A percentile compares a stretch with the other conserved stretches of the same genome.
Evolutionary conservation across 2,329 filamentous ascomycete species (phyloP).

Genomic region (Xylaria sp.): DNA sequence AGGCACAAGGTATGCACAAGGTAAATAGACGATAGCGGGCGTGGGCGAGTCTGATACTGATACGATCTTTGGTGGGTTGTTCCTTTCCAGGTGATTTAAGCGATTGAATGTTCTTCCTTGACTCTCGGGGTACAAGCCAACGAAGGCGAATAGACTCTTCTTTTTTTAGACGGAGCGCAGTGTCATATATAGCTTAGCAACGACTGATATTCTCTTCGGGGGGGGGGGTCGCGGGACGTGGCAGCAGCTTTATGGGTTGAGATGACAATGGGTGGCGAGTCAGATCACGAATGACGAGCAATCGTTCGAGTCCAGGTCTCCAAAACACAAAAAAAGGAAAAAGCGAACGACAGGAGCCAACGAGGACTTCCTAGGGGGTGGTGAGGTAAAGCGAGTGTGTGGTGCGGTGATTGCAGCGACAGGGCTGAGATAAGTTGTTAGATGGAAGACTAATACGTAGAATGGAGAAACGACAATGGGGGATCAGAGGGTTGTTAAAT

Average conservation of each 20-base stretch:
- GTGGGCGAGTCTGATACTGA: constrained; percentile 12
- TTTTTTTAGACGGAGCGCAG: constrained; percentile 23
- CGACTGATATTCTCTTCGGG: constrained; percentile 22
- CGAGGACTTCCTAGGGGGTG: constrained; percentile 68
- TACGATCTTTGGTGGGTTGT: constrained; percentile 28
- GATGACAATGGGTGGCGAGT: constrained; percentile 28
- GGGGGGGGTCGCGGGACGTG: constrained; percentile 1
- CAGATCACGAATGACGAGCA: constrained; percentile 33
- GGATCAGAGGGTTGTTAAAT: constrained; percentile 39
- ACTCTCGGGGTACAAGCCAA: constrained; percentile 33
- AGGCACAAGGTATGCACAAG: constrained; percentile 5
- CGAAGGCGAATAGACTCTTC: constrained; percentile 28
- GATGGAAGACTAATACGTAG: constrained; percentile 39
- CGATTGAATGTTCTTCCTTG: constrained; percentile 39
- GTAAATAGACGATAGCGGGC: background rate
- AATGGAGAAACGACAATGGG: constrained; percentile 39
- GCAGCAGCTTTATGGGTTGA: constrained; percentile 18
- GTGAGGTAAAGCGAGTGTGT: constrained; percentile 56
- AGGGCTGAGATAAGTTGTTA: constrained; percentile 39
- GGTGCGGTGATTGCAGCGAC: constrained; percentile 44
- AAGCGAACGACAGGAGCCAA: constrained; percentile 77
- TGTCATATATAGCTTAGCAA: constrained; percentile 29
- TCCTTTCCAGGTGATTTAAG: constrained; percentile 40
- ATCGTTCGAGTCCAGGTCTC: constrained; percentile 41
- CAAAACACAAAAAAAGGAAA: constrained; percentile 55